Base-by-base conservation (phyloP, 2,329 filamentous ascomycete species). In the Tolypocladium tropicale region DNA sequence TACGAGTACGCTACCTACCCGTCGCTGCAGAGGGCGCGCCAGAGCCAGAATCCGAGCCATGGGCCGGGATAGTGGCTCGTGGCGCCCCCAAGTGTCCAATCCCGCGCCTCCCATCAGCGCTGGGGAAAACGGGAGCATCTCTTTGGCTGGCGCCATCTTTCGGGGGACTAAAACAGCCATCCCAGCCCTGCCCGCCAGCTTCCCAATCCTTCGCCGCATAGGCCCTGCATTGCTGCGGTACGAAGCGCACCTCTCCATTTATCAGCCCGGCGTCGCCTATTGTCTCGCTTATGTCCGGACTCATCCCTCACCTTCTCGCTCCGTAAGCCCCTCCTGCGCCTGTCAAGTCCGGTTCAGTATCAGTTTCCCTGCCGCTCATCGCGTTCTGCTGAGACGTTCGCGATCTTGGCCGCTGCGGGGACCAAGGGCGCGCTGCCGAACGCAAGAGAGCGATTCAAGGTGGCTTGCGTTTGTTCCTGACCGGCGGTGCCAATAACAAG, bases 131-230 rank as follows among this genome's bases (percentile, higher is more conserved):
- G 28, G 46, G 46, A 32, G 46, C 16, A 9, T 49, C 18, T 32
- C 28, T n/a, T 52, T 53, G 51, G 51, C 51, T 53, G 51, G 51
- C 51, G 51, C 51, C 51, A 53, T 39, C 51, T 28, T n/a, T 52
- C 51, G 51, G 33, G 14, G 33, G 32, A 52, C 51, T 30, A 37
- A 37, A 52, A 37, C 32, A 52, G 25, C 32, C 43, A 49, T 18
- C 21, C 25, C 16, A 48, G 25, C 25, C 46, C 46, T 30, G 46
- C 43, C 43, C 43, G 34, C 51, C 14, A 10, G 51, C 34, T 34
- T 28, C 33, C 51, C 51, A 53, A 53, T 53, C 34, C 51, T 53
- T 53, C 51, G 23, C 23, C 25, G 46, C 25, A n/a, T 25, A 52
- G 33, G 21, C 33, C 34, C 34, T 39, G 21, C 25, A 9, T 11